Base-by-base conservation (phyloP, 2,329 filamentous ascomycete genomes). In the Sclerotinia spermophila region DNA sequence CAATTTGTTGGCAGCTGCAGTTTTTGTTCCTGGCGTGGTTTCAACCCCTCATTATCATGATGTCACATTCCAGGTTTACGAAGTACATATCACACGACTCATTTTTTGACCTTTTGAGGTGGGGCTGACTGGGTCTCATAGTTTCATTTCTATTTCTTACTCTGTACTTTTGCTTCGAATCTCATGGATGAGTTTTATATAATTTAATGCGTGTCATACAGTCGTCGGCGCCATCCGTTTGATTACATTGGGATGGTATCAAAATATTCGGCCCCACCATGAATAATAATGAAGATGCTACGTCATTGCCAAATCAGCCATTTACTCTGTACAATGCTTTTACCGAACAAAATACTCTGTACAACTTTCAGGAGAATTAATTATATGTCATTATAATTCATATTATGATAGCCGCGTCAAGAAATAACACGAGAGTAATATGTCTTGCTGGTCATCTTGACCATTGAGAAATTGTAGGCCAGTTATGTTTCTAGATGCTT, bases 1-100 rank as follows among this genome's bases (percentile, higher is more conserved):
- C 40, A 30, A 60, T 60, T 67, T 67, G 55, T 69, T 65, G 69
- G 53, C 59, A 72, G 59, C 61, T 68, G 48, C 51, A 70, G 71
- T 67, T 64, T 51, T 67, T 48, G 72, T 77, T 73, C 75, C 75
- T 77, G 72, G 72, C 69, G 72, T 71, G 72, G 58, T 71, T 73
- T 70, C 35, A 40, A 38, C 64, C 68, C 69, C 67, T 55, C 67
- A 65, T 69, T 44, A 4, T 30, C 38, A 69, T 69, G 67, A 69
- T 35, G 67, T 69, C 58, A 69, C n/a, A 38, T 44, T 64, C 27
- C 67, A 56, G 27, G 59, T 48, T 55, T 69, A n/a, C n/a, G n/a
- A n/a, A n/a, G n/a, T n/a, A n/a, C n/a, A n/a, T 59, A 35, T 74
- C 64, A 75, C 42, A 67, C 67, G 45, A 56, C 35, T 55, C 38